Conservation (phyloP, 129 eudicot species). For the Flaveria ramosissima region DNA sequence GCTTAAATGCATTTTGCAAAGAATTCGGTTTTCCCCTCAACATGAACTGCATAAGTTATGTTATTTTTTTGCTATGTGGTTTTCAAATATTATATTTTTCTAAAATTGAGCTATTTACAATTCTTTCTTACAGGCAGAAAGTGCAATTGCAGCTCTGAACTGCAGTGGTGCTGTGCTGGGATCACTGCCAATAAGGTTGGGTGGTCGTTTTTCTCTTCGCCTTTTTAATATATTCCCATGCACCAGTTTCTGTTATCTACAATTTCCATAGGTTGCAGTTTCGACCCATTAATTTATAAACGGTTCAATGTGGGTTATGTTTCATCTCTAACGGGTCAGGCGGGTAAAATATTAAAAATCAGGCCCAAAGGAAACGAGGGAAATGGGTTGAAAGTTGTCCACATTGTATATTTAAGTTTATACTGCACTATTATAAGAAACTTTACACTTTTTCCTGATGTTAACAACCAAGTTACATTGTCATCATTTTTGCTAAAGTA, state of each 20-base stretch:
- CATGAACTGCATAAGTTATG: constrained; percentile 4
- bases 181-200: constrained; percentile 64
- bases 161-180: constrained; percentile 78
- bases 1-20: background rate
- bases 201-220: constrained; percentile 7
- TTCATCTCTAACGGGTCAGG: background rate
- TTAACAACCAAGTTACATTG: constrained; percentile 1
- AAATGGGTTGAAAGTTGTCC: background rate
- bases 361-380: background rate
- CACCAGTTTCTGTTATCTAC: background rate
- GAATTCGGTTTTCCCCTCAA: background rate
- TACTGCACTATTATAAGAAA: background rate
- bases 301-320: background rate
- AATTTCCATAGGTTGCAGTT: background rate
- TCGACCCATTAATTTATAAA: background rate
- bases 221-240: background rate
- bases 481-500: background rate
- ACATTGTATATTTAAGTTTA: background rate
- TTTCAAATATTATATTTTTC: background rate
- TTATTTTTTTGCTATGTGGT: background rate
- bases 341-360: background rate
- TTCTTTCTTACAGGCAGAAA: constrained; percentile 59
- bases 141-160: constrained; percentile 85
- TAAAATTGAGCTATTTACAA: background rate
- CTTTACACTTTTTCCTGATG: background rate